Percentiles rank a stretch among this genome's conserved stretches.
Evolutionary conservation across 371 early-diverging fungal genomes (phyloP).

Genomic region (Lichtheimia corymbifera): DNA sequence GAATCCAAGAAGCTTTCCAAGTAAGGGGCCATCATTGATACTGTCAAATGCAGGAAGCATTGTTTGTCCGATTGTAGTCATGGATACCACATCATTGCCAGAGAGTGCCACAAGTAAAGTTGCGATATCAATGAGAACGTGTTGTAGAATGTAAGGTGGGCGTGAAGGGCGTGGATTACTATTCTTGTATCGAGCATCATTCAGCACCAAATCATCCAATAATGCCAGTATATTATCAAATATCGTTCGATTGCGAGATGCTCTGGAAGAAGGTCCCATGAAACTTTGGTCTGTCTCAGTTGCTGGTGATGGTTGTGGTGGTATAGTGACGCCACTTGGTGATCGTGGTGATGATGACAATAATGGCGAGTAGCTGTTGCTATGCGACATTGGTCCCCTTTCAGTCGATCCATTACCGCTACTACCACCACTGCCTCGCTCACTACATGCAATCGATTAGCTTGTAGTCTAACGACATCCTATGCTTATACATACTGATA

Average conservation of each 20-base stretch:
- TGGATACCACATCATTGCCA: slow-evolving; percentile 23
- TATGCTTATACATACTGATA: slow-evolving; percentile 22
- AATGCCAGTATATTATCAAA: slow-evolving; percentile 41
- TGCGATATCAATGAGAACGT: slow-evolving; percentile 55
- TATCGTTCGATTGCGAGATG: not conserved
- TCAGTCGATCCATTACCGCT: too few species aligned
- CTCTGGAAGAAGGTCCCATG: too few species aligned
- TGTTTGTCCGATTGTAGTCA: slow-evolving; percentile 35
- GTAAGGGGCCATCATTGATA: slow-evolving; percentile 33
- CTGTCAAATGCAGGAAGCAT: slow-evolving; percentile 49
- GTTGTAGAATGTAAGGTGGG: slow-evolving; percentile 57
- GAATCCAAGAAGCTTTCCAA: slow-evolving; percentile 34
- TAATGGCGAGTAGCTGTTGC: too few species aligned
- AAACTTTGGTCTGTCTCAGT: too few species aligned
- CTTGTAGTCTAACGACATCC: too few species aligned
- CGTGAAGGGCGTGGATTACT: slow-evolving; percentile 57
- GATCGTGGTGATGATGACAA: too few species aligned
- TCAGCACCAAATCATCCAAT: slow-evolving; percentile 52
- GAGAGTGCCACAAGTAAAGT: slow-evolving; percentile 32
- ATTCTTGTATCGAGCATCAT: slow-evolving; percentile 58
- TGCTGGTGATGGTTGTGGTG: too few species aligned
- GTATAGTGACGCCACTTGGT: too few species aligned
- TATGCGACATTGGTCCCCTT: too few species aligned
- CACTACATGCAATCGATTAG: too few species aligned
- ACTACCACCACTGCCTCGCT: too few species aligned